Conservation (phyloP, 192 early-diverging fungal species). For the Geranomyces variabilis region DNA sequence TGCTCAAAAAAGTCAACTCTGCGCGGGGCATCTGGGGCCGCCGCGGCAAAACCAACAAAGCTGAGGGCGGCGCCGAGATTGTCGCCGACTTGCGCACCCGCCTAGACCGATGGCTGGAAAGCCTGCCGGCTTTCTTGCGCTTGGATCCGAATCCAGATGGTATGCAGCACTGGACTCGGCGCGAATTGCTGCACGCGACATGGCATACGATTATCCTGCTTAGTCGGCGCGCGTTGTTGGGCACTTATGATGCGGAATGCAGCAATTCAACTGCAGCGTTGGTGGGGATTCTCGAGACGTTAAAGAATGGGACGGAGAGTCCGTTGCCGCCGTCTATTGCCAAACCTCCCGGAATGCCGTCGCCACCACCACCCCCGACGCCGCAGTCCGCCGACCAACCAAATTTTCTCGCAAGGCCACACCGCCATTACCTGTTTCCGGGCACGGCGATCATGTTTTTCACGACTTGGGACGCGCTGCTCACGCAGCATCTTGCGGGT, state of each 20-base stretch:
- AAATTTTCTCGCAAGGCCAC: not conserved
- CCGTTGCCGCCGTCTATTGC: not conserved
- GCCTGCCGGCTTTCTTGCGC: slow-evolving; percentile 8
- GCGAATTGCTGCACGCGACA: slow-evolving; percentile 16
- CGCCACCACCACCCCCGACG: not conserved
- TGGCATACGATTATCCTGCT: slow-evolving; percentile 13
- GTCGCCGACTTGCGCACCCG: slow-evolving; percentile 6
- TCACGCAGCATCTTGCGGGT: slow-evolving; percentile 8
- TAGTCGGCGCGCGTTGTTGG: slow-evolving; percentile 8
- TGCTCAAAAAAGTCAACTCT: slow-evolving; percentile 13
- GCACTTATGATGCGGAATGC: slow-evolving; percentile 16
- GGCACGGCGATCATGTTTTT: slow-evolving; percentile 8
- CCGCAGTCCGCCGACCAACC: not conserved
- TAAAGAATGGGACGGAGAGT: not conserved
- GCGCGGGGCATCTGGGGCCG: not conserved
- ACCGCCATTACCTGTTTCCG: slow-evolving; percentile 4
- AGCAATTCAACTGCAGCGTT: slow-evolving; percentile 6
- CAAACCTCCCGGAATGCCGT: not conserved
- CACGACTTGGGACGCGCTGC: slow-evolving; percentile 16
- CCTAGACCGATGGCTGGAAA: slow-evolving; percentile 24
- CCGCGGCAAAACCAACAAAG: not conserved
- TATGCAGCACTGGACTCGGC: not conserved
- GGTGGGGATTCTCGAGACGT: slow-evolving; percentile 12
- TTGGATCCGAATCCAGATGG: not conserved
- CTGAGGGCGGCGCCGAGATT: slow-evolving; percentile 17